Conservation (phyloP, 2,329 filamentous ascomycete species). For the Orbilia brochopaga region DNA sequence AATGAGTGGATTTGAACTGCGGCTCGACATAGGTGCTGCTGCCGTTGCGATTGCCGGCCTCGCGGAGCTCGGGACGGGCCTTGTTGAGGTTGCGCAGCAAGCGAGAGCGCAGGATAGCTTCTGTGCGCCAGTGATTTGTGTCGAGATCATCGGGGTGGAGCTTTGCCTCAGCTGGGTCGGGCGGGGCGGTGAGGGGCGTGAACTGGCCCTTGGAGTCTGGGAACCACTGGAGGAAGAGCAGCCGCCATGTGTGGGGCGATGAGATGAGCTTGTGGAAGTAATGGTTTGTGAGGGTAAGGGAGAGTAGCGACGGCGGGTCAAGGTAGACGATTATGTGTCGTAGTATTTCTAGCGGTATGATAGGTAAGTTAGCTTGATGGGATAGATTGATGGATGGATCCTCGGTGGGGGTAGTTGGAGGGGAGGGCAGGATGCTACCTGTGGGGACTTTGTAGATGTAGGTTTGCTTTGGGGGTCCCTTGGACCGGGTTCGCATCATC, state of each 20-base stretch:
- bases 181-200: constrained; percentile 43
- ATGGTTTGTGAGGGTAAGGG: constrained; percentile 41
- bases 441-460: constrained; percentile 48
- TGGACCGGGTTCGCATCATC: constrained; percentile 49
- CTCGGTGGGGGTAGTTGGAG: background rate
- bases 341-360: constrained; percentile 35
- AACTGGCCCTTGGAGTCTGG: constrained; percentile 49
- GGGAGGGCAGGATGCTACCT: constrained; percentile 18
- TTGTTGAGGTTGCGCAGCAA: constrained; percentile 44
- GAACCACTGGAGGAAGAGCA: constrained; percentile 47
- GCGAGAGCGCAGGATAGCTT: constrained; percentile 41
- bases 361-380: background rate
- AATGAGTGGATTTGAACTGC: constrained; percentile 43
- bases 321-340: constrained; percentile 46
- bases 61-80: constrained; percentile 42
- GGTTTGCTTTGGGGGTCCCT: constrained; percentile 44
- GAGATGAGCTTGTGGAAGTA: constrained; percentile 50
- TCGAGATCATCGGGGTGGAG: constrained; percentile 46
- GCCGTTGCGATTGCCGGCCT: constrained; percentile 41
- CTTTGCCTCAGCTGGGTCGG: constrained; percentile 37
- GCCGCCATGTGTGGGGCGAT: constrained; percentile 42
- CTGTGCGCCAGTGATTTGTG: constrained; percentile 47
- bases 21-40: constrained; percentile 44
- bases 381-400: background rate
- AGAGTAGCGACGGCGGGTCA: constrained; percentile 40